Base-by-base conservation (phyloP, 163 green algal genomes). In the Scenedesmus sp. region DNA sequence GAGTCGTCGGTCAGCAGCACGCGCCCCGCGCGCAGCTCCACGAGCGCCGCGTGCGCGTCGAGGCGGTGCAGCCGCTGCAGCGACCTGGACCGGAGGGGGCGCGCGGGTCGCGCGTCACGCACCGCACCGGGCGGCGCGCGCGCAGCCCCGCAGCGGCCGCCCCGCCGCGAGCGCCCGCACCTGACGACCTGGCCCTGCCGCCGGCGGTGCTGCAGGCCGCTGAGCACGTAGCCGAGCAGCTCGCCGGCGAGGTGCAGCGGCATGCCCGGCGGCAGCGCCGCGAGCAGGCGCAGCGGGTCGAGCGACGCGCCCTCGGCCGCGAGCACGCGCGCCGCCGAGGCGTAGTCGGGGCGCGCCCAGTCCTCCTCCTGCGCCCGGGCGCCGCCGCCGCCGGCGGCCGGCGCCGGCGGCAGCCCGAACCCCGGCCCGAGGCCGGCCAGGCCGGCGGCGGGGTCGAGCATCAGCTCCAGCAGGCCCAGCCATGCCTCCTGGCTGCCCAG, bases 31-130 rank as follows among this genome's bases (percentile, higher is more conserved):
- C 76, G 78, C 69, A 87, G 70, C 67, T 77, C 14, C 20, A 77
- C 81, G 44, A 83, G 48, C 62, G 83, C 78, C 0, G 70, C 70
- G 33, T 79, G 64, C 44, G 50, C 39, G 17, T 78, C 64, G 50
- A 87, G 70, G 70, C 83, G 83, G 48, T 79, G 78, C 20, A 72
- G 67, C n/a, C 85, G 70, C 34, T 85, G 70, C 62, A 87, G 78
- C 3, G 60, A 69, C 45, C 82, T 70, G 36, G 13, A n/a, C n/a
- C 14, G 47, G 14, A 17, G 47, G 14, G 14, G 47, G 14, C 47
- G 47, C 47, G 47, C 14, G 14, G 47, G n/a, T n/a, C n/a, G n/a
- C n/a, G n/a, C n/a, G n/a, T n/a, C n/a, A n/a, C n/a, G n/a, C n/a
- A n/a, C n/a, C n/a, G n/a, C n/a, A n/a, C n/a, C n/a, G n/a, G n/a